phyloP scores from a whole-genome alignment of 805 yeast genomes.

The Teunomyces funiuensis region DNA sequence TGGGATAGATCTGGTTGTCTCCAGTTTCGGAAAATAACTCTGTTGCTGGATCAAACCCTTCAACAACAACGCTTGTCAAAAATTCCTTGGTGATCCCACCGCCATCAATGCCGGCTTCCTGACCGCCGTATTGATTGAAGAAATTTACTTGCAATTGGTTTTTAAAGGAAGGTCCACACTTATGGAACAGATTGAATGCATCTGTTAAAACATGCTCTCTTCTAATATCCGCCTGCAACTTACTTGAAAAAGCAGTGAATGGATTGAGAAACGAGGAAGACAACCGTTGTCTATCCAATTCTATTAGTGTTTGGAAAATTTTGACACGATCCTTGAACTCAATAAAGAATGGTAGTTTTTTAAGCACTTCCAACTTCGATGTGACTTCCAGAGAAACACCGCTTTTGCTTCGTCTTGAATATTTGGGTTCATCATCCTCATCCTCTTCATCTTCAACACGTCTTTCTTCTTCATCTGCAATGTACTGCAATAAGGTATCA shows the following conservation, averaged over 20 bases:
- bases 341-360: slow-evolving; percentile 74
- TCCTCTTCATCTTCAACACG: slow-evolving; percentile 14
- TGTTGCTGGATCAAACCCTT: slow-evolving; percentile 55
- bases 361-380: slow-evolving; percentile 50
- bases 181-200: slow-evolving; percentile 61
- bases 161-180: slow-evolving; percentile 56
- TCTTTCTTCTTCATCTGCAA: slow-evolving; percentile 46
- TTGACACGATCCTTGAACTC: slow-evolving; percentile 73
- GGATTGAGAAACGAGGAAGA: background rate
- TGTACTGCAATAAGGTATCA: slow-evolving; percentile 34
- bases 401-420: background rate
- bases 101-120: slow-evolving; percentile 93
- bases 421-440: slow-evolving; percentile 7
- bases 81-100: slow-evolving; percentile 96
- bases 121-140: slow-evolving; percentile 61
- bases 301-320: slow-evolving; percentile 64
- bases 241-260: slow-evolving; percentile 16
- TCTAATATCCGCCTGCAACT: slow-evolving; percentile 53
- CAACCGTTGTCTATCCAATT: slow-evolving; percentile 43
- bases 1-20: slow-evolving; percentile 72
- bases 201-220: slow-evolving; percentile 74
- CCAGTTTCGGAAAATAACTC: slow-evolving; percentile 42
- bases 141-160: slow-evolving; percentile 62
- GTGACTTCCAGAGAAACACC: background rate
- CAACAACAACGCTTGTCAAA: slow-evolving; percentile 66